A percentile compares a stretch with the other conserved stretches of the same genome.
Evolutionary conservation across 495 filamentous ascomycete species (phyloP).

Genomic region (Rusavskia elegans): DNA sequence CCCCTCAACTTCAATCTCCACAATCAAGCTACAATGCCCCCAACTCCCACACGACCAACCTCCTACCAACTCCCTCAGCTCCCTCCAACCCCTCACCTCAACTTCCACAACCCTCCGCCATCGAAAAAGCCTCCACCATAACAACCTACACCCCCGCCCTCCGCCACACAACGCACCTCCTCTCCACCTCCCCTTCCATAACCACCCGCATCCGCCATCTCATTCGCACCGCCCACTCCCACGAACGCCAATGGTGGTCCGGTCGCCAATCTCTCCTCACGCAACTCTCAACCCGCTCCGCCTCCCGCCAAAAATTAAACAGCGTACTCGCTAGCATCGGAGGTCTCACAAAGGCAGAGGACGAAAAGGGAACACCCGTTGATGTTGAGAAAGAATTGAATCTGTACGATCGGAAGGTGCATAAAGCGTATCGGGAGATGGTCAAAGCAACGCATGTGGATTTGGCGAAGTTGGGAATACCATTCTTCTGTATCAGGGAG

Average conservation of each 20-base stretch:
- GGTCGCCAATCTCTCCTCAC: slow-evolving; percentile 33
- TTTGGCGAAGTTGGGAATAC: slow-evolving; percentile 40
- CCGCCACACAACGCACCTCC: slow-evolving; percentile 42
- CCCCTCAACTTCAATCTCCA: neutral
- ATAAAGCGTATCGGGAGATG: slow-evolving; percentile 41
- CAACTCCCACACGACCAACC: neutral
- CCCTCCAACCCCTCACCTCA: neutral
- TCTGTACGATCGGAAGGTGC: slow-evolving; percentile 37
- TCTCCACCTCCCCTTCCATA: slow-evolving; percentile 31
- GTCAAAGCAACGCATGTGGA: slow-evolving; percentile 36
- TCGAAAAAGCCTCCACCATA: slow-evolving; percentile 20
- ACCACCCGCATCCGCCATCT: slow-evolving; percentile 31
- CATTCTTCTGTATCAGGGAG: slow-evolving; percentile 43
- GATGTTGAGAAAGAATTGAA: slow-evolving; percentile 38
- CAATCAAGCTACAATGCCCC: slow-evolving; percentile 7
- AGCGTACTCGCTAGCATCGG: slow-evolving; percentile 20
- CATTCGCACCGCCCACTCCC: slow-evolving; percentile 44
- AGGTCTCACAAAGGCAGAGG: neutral
- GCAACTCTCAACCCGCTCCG: slow-evolving; percentile 30
- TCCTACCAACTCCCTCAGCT: neutral
- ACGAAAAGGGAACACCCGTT: slow-evolving; percentile 3
- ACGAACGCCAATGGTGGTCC: slow-evolving; percentile 50
- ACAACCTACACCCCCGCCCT: slow-evolving; percentile 49
- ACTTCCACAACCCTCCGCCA: too few species aligned
- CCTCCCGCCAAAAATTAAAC: slow-evolving; percentile 37